phyloP scores from a whole-genome alignment of 73 alveolate species.

The Tetrahymena elliotti region DNA sequence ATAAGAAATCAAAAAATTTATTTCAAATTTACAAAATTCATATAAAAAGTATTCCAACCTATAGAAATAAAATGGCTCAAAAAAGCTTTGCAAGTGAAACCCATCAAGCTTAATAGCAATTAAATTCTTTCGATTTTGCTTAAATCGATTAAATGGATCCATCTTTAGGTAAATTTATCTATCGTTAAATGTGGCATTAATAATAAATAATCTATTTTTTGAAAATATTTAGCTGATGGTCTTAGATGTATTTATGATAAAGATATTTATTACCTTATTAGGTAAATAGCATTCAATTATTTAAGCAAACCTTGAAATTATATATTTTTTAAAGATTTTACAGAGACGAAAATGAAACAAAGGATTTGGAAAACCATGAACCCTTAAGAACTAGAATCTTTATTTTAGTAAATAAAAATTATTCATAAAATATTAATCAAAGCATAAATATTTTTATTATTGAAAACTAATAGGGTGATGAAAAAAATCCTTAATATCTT shows the following conservation, averaged over 20 bases:
- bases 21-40: not conserved
- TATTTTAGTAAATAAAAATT: not conserved
- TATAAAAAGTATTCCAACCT: not conserved
- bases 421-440: not conserved
- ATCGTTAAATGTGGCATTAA: not conserved
- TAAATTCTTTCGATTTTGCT: not conserved
- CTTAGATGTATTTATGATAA: not conserved
- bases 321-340: not conserved
- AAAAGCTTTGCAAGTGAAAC: not conserved
- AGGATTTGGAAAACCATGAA: not conserved
- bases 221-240: not conserved
- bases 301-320: not conserved
- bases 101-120: not conserved
- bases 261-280: not conserved
- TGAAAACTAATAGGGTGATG: conserved; percentile 7
- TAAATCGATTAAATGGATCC: not conserved
- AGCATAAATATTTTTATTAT: not conserved
- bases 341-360: not conserved
- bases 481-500: not conserved
- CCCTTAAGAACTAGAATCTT: not conserved
- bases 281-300: not conserved
- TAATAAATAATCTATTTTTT: too few species aligned
- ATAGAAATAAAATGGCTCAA: not conserved
- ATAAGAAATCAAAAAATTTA: not conserved
- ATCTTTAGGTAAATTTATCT: not conserved